Percentiles rank a stretch among this genome's conserved stretches.
Evolutionary conservation across 345 rosid genomes (phyloP).

Genomic region (Passiflora organensis): DNA sequence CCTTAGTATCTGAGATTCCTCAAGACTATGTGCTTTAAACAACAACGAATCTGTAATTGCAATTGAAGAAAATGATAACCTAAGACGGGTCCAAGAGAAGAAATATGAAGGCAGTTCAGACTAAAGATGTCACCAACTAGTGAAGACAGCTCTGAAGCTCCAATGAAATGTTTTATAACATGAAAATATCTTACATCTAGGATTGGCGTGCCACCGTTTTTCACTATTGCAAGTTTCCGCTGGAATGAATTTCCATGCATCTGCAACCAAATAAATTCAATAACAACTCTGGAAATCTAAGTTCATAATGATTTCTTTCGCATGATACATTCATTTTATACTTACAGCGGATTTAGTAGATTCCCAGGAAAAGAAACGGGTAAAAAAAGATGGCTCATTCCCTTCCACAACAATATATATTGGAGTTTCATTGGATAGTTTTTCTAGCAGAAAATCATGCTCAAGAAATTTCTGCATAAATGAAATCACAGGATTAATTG

Average conservation of each 20-base stretch:
- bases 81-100: too few relatives aligned
- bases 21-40: too few relatives aligned
- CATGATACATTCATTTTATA: constrained; percentile 2
- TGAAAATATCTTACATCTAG: constrained; percentile 54
- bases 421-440: constrained; percentile 66
- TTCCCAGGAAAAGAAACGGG: constrained; percentile 94
- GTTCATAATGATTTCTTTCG: neutral
- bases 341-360: constrained; percentile 75
- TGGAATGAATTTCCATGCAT: constrained; percentile 97
- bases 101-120: too few relatives aligned
- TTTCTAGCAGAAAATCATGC: constrained; percentile 70
- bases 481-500: too few relatives aligned
- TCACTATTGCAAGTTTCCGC: constrained; percentile 73
- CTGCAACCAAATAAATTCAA: constrained; percentile 42
- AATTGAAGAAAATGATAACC: too few relatives aligned
- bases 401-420: constrained; percentile 74
- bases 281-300: constrained; percentile 9
- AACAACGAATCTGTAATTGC: too few relatives aligned
- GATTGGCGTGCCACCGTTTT: constrained; percentile 62
- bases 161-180: neutral
- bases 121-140: constrained; percentile 2
- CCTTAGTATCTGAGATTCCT: too few relatives aligned
- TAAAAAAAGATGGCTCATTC: constrained; percentile 89
- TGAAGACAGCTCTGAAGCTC: neutral
- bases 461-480: constrained; percentile 55